Evolutionary conservation across 2,329 filamentous ascomycete species (phyloP), one percentile per base, ranked within the genome.

Genomic region (Pseudogymnoascus sp.): DNA sequence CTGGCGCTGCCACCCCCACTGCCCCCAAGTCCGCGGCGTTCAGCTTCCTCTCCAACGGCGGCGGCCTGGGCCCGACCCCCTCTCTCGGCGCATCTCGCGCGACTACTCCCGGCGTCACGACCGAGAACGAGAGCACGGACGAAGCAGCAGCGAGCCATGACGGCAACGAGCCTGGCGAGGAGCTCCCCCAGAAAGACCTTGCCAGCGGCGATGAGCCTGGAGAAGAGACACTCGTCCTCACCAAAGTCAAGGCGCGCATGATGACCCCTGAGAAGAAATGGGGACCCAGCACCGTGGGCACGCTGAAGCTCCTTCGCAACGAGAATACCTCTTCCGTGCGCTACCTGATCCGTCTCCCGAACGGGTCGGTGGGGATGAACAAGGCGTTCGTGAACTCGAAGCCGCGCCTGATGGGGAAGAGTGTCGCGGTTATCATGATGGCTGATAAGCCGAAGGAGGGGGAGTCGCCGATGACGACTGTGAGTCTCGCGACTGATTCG

Each of bases 351-450:
- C 89, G 77, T 80, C 31, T 85, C 82, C 0, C 90, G 0, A 82
- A 86, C 66, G 91, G 91, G 14, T 83, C 88, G 40, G 79, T 93
- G 56, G 82, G 88, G 3, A 77, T 95, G 70, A 95, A 95, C 76
- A 84, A 87, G 68, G 74, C 92, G 59, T 75, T 90, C 35, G 77
- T 84, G 1, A 77, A 80, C n/a, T 75, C 86, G 61, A 78, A 79
- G 4, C 92, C 92, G 77, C 83, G 82, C 69, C 77, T 80, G 5
- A 79, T 81, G 28, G 79, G 73, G 56, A 89, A 87, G 74, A 85
- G 83, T 64, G 77, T 88, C 64, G 85, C 82, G 71, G 68, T 88
- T 63, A 78, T 79, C 10, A 80, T 83, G 4, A 80, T 84, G 0
- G 81, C 80, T 63, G 83, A 85, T 60, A 77, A 79, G 60, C 85